These are phyloP conservation scores for Rhizopogon salebrosus DNA, from an alignment of 768 basidiomycete species.

Conservation along the genomic window DNA sequence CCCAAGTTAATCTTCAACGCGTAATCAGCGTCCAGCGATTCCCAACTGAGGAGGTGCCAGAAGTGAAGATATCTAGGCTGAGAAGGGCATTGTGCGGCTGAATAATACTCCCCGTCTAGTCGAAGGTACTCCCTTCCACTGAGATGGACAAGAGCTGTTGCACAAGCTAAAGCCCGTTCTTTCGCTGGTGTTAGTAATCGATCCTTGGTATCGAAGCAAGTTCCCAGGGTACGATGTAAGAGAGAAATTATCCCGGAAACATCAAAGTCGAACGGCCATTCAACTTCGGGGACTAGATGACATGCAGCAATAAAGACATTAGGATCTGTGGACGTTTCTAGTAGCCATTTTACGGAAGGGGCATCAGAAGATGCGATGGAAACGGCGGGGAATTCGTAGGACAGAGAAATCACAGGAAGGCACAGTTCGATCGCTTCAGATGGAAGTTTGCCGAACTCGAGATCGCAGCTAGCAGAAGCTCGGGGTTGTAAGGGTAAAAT, in stretches of 20 bases:
- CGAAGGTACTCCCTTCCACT: slow-evolving; percentile 3
- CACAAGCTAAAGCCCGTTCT: slow-evolving; percentile 9
- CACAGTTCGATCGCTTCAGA: background rate
- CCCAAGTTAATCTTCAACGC: background rate
- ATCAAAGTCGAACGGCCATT: slow-evolving; percentile 10
- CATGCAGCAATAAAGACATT: slow-evolving; percentile 7
- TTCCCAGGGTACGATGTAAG: slow-evolving; percentile 1
- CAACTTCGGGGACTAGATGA: slow-evolving; percentile 8
- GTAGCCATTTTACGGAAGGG: slow-evolving; percentile 12
- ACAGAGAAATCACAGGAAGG: background rate
- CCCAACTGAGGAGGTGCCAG: background rate
- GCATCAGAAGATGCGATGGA: slow-evolving; percentile 3
- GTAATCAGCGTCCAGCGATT: background rate
- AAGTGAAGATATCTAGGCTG: slow-evolving; percentile 2
- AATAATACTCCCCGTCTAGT: background rate
- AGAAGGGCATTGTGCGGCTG: background rate
- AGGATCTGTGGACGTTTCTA: slow-evolving; percentile 14
- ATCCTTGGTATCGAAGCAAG: slow-evolving; percentile 7
- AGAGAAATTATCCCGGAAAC: slow-evolving; percentile 7
- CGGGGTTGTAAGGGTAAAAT: background rate
- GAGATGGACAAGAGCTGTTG: slow-evolving; percentile 9
- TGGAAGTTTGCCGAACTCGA: background rate
- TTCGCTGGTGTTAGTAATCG: background rate
- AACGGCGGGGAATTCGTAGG: background rate
- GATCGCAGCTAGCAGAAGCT: background rate